Base-by-base conservation (phyloP, 306 rosid species). In the Trifolium dubium region DNA sequence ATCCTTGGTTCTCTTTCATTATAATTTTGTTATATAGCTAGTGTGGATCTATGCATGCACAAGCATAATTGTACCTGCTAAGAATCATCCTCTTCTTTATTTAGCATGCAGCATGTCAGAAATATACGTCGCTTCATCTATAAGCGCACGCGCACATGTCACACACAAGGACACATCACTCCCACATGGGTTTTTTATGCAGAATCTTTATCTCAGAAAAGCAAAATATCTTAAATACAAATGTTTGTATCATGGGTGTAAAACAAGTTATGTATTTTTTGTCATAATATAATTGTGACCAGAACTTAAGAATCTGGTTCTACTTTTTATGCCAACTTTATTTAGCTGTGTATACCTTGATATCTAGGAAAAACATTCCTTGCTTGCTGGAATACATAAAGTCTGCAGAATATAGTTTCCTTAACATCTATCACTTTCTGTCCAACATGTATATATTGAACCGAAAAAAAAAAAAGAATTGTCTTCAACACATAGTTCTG, bases 361-460 rank as follows among this genome's bases (percentile, higher is more conserved):
- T 80, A 71, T 73, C 47, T 74, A 30, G 39, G 5, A 54, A 69
- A 67, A 63, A 77, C 77, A 80, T 84, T 87, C 89, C 69, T 82
- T 76, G 75, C 84, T 89, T 82, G 82, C 30, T 10, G n/a, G 13
- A 40, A 29, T 41, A 44, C 47, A 53, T 5, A 2, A 69, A 58
- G 39, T 68, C 70, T 63, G 72, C 81, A 71, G 76, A 65, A 66
- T 69, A 51, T 64, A 4, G 43, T 65, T 58, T 43, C 64, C 77
- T 40, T 64, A 64, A 71, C 73, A 51, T 40, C 77, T 47, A 39
- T 68, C 67, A 73, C 72, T 72, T 72, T 37, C 46, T 18, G 71
- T 14, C 64, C 54, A 39, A 65, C 54, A 34, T 59, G 23, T 64
- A 65, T 63, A 77, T 55, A 69, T 34, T 69, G 28, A 81, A 64